Conservation (phyloP, 176 grass and related monocot species). For the Phyllostachys edulis region DNA sequence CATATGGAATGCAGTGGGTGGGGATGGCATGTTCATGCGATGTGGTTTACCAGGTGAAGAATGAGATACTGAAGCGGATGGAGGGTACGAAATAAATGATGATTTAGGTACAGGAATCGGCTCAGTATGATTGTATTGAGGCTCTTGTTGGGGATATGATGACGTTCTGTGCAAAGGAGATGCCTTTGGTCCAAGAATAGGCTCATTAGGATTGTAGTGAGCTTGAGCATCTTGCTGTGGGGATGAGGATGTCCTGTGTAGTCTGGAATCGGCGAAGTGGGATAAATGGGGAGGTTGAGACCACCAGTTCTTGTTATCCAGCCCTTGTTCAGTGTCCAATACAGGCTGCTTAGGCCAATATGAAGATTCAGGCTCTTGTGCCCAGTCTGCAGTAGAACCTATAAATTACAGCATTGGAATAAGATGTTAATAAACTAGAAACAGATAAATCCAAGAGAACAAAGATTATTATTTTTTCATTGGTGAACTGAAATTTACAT, state of each 20-base stretch:
- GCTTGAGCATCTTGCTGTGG: slow-evolving; percentile 49
- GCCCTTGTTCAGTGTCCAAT: slow-evolving; percentile 46
- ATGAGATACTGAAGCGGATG: slow-evolving; percentile 35
- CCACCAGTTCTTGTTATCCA: slow-evolving; percentile 49
- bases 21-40: slow-evolving; percentile 48
- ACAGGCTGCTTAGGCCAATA: slow-evolving; percentile 51
- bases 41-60: slow-evolving; percentile 44
- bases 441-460: background rate
- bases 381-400: slow-evolving; percentile 60
- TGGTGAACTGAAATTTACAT: slow-evolving; percentile 5
- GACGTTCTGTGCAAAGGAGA: slow-evolving; percentile 59
- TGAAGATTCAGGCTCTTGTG: slow-evolving; percentile 44
- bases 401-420: slow-evolving; percentile 27
- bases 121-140: slow-evolving; percentile 54
- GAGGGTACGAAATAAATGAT: slow-evolving; percentile 49
- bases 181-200: slow-evolving; percentile 38
- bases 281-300: slow-evolving; percentile 45
- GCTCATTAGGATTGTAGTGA: slow-evolving; percentile 36
- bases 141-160: slow-evolving; percentile 63
- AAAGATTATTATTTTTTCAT: background rate
- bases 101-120: slow-evolving; percentile 63
- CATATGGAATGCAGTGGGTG: slow-evolving; percentile 46
- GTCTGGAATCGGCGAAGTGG: slow-evolving; percentile 33
- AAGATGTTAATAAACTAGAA: background rate
- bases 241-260: slow-evolving; percentile 52